Base-by-base conservation (phyloP, 176 grass and related monocot genomes). In the Pontederia paniculata region DNA sequence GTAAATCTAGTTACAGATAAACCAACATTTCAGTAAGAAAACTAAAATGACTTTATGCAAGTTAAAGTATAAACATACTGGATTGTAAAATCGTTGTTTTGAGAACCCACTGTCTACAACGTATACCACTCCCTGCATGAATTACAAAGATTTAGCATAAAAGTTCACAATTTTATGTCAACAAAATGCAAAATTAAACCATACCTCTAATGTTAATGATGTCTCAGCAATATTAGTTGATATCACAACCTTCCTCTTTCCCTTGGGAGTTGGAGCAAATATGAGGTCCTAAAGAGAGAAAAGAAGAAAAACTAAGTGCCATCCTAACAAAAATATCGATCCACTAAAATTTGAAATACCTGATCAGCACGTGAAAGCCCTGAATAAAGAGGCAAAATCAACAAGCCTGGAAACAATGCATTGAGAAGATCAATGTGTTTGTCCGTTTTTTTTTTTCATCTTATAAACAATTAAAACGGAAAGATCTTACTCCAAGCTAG, bases 151-250 rank as follows among this genome's bases (percentile, higher is more conserved):
- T 15, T 77, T 20, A 60, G 64, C 58, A 11, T 68, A 46, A 69
- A 74, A 23, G 23, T 63, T 46, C 23, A 50, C 0, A 37, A 45
- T 41, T 37, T 13, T 48, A 52, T 55, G 37, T 12, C 18, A 55
- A 42, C 42, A 18, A n/a, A 10, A 73, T 61, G 17, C 31, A 13
- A 51, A 53, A 61, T 16, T 47, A 77, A 51, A 57, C 23, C 70
- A 8, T 83, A 89, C 91, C 86, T 89, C 91, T 54, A 96, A 60
- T 63, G 86, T 96, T 71, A 96, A 68, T 60, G 91, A 96, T 1
- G 91, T 89, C 80, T 96, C 91, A n/a, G 91, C 82, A 74, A 96
- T 96, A 74, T 96, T 96, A 23, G 91, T 89, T 52, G 91, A 96
- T 87, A 96, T 81, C 49, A 96, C 74, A 83, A 89, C 86, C 83